Base-by-base conservation (phyloP, 257 asterid species). In the Scutellaria baicalensis region DNA sequence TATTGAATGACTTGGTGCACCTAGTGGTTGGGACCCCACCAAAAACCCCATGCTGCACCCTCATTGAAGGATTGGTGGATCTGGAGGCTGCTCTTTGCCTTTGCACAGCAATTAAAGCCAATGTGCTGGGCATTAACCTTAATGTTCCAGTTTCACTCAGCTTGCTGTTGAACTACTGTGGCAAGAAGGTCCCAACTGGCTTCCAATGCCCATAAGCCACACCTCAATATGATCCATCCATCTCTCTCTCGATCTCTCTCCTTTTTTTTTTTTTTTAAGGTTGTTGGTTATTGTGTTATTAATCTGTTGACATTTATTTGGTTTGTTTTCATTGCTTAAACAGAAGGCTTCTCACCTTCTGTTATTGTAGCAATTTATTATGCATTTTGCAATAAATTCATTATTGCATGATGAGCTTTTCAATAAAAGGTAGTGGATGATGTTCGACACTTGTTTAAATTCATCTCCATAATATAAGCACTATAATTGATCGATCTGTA, bases 1-100 rank as follows among this genome's bases (percentile, higher is more conserved):
- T 80, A 48, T 70, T 80, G 7, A 70, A 73, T 16, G 80, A 76
- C 31, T 51, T 80, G 67, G 79, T 80, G 18, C 74, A 73, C 71
- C 59, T 80, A 0, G 81, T 75, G 1, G 64, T 78, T 2, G 81
- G 84, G 12, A 52, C 59, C 14, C 3, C 59, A 21, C 59, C 44
- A 1, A 58, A 58, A 57, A 14, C 44, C 1, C 64, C 62, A 5
- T 80, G 84, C 71, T 80, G 84, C 73, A n/a, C 74, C 1, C 81
- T 80, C 52, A 69, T 80, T 5, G 27, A 36, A 4, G 83, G 83
- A 6, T 52, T 79, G 60, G 75, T 52, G 3, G 83, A 79, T 60
- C 83, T 79, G 5, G 83, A 79, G 59, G 83, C 80, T 0, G 83
- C 83, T 5, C 52, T 75, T 12, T 79, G 83, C 71, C 83, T 79